Base-by-base conservation (phyloP, 495 filamentous ascomycete species). In the Penicillium simplicissimum region DNA sequence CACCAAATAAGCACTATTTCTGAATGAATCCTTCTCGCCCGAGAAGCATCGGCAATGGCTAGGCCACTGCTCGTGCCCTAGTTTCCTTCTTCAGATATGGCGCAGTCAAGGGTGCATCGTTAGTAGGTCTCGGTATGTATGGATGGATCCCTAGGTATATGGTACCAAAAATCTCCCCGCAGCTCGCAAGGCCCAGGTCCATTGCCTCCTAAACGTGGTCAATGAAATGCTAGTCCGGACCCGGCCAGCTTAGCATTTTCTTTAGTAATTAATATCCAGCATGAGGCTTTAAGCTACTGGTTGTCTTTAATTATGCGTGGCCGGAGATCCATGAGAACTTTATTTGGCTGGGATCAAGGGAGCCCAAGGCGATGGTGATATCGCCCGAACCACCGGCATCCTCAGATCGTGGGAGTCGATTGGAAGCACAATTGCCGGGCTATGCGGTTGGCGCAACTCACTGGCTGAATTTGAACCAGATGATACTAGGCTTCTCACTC, bases 351-450 rank as follows among this genome's bases (percentile, higher is more conserved):
- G 62, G 38, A 65, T 67, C 52, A 67, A 67, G 28, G 65, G 65
- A 6, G 65, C 65, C 1, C 65, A 67, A 47, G 55, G 21, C 17
- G 80, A 81, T 38, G 74, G 77, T 33, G 78, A 83, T 59, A 66
- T 83, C 51, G 77, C 81, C 0, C 70, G 81, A 19, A 76, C 79
- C 0, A 82, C 82, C 0, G 79, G 80, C 0, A 74, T 84, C 33
- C 64, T 84, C 11, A 66, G 82, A 21, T 78, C 79, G 11, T 79
- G 78, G 59, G 82, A 85, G 68, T 76, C 72, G 2, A 57, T 85
- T 8, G 82, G 81, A 4, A 79, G 76, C 6, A 78, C 78, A 15
- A 70, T 85, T 43, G 68, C 81, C n/a, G n/a, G n/a, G n/a, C 1
- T 83, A 79, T 47, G 81, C 78, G 0, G 74, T 85, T 25, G 81